Conservation (phyloP, 31 red algal species). For the Pterothamnion heteromorphum region DNA sequence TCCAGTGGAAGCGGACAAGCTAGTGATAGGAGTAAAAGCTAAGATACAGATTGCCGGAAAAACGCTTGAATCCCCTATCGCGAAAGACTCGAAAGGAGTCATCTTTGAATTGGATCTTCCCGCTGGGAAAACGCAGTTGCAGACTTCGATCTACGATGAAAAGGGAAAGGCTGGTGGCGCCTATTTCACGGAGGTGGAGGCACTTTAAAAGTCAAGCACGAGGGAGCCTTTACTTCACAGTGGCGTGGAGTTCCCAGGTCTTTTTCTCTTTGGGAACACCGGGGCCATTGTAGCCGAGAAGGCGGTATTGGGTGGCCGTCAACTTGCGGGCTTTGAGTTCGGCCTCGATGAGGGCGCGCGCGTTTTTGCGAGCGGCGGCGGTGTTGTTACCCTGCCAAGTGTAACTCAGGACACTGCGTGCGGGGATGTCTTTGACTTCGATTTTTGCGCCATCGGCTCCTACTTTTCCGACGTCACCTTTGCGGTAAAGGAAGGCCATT, state of each 20-base stretch:
- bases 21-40: too few species aligned
- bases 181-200: too few species aligned
- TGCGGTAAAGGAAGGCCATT: not conserved
- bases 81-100: too few species aligned
- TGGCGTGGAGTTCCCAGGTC: not conserved
- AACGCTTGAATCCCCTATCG: too few species aligned
- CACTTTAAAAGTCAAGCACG: not conserved
- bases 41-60: too few species aligned
- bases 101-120: too few species aligned
- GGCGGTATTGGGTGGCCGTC: not conserved
- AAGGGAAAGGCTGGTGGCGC: too few species aligned
- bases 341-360: not conserved
- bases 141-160: too few species aligned
- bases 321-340: not conserved
- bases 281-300: not conserved
- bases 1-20: not conserved
- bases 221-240: not conserved
- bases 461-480: not conserved
- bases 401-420: not conserved
- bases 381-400: not conserved
- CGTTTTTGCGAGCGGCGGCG: not conserved
- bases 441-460: not conserved
- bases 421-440: not conserved
- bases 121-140: too few species aligned
- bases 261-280: not conserved